phyloP scores from a whole-genome alignment of 129 eudicot genomes.

The Artemisia argyi region DNA sequence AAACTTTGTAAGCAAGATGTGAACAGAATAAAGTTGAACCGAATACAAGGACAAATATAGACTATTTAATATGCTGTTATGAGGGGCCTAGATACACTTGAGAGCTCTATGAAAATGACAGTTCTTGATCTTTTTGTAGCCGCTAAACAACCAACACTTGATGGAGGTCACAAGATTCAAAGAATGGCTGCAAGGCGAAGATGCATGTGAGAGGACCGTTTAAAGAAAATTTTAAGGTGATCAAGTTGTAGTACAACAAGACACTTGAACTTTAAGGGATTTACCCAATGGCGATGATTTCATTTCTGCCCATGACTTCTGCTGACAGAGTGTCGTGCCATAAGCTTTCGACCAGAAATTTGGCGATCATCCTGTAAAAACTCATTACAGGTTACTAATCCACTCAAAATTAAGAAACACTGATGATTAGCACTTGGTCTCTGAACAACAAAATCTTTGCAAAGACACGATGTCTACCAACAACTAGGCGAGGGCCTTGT shows the following conservation, averaged over 20 bases:
- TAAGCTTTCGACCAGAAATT: slow-evolving; percentile 58
- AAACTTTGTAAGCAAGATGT: slow-evolving; percentile 16
- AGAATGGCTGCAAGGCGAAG: slow-evolving; percentile 19
- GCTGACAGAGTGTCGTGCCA: slow-evolving; percentile 66
- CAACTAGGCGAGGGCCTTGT: no score
- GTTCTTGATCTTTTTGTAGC: slow-evolving; percentile 10
- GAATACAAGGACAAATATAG: not conserved
- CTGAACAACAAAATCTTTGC: not conserved
- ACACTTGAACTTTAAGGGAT: not conserved
- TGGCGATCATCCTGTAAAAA: slow-evolving; percentile 72
- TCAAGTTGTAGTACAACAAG: slow-evolving; percentile 6
- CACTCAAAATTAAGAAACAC: not conserved
- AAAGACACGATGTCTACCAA: not conserved
- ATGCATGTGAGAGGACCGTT: not conserved
- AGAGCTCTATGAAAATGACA: slow-evolving; percentile 6
- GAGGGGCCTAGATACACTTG: slow-evolving; percentile 10
- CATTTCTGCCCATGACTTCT: slow-evolving; percentile 73
- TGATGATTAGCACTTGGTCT: not conserved
- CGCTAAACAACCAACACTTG: slow-evolving; percentile 1
- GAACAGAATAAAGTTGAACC: slow-evolving; percentile 10
- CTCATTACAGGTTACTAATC: not conserved
- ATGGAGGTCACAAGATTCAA: slow-evolving; percentile 25
- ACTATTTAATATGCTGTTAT: not conserved
- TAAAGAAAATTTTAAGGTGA: not conserved
- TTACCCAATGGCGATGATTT: slow-evolving; percentile 28